Conservation (phyloP, 306 rosid species). For the Gastrolobium villosum region DNA sequence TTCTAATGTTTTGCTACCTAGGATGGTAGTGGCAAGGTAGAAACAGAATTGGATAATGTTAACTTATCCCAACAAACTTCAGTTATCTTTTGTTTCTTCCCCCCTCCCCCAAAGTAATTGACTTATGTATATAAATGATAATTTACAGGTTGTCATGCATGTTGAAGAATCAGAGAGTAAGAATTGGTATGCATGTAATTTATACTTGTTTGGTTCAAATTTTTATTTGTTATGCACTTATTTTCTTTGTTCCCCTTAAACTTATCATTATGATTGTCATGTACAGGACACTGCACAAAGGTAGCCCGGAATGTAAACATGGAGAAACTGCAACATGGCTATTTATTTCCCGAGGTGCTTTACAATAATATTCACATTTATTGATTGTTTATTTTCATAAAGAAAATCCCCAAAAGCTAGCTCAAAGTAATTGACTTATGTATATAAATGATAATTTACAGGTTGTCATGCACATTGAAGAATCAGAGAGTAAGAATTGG, state of each 20-base stretch:
- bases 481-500: conserved; percentile 55
- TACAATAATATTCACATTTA: background rate
- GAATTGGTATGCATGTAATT: conserved; percentile 56
- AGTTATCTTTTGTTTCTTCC: conserved; percentile 23
- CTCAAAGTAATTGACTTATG: conserved; percentile 26
- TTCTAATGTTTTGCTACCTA: conserved; percentile 52
- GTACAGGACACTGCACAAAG: conserved; percentile 64
- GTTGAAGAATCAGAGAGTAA: conserved; percentile 50
- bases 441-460: conserved; percentile 29
- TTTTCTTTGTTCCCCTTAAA: conserved; percentile 18
- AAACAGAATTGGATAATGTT: conserved; percentile 11
- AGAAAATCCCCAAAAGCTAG: too few relatives aligned
- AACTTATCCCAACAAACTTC: background rate
- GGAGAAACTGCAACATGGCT: conserved; percentile 74
- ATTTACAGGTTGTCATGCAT: conserved; percentile 54
- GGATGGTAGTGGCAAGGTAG: conserved; percentile 60
- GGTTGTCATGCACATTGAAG: conserved; percentile 59
- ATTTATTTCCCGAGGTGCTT: conserved; percentile 80
- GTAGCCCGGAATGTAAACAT: conserved; percentile 71
- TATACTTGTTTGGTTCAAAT: conserved; percentile 26
- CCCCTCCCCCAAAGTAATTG: conserved; percentile 1
- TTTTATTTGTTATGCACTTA: background rate
- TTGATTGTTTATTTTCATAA: conserved; percentile 21
- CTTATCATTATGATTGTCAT: conserved; percentile 41
- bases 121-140: conserved; percentile 17